Base-by-base conservation (phyloP, 129 eudicot species). In the Apium graveolens region DNA sequence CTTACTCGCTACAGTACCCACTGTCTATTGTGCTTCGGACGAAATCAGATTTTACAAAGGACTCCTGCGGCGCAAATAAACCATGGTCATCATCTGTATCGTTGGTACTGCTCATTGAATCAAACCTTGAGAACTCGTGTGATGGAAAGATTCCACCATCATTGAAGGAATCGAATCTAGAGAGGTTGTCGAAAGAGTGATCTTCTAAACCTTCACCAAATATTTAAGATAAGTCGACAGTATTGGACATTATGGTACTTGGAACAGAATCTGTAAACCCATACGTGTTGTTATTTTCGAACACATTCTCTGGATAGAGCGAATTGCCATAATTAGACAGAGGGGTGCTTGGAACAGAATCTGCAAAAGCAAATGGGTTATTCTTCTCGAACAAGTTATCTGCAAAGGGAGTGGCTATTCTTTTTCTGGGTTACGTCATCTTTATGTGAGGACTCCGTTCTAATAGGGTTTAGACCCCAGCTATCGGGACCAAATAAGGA, bases 291-390 rank as follows among this genome's bases (percentile, higher is more conserved):
- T 80, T 82, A 81, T 78, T 81, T 72, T 80, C 83, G 85, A 89
- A 88, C 76, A 92, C 31, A 62, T 41, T 86, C 46, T 89, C 92
- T 26, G 79, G 83, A 5, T 78, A 75, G 1, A 87, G 89, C n/a
- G 90, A 78, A 75, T 63, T 84, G n/a, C 76, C 75, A 31, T 77
- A 80, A 63, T 82, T 84, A 62, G 78, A 86, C 7, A 82, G 79
- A n/a, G 93, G 97, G 24, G 97, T 89, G 84, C 90, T 87, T 7
- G 97, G 91, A 76, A 91, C 97, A 57, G 96, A 91, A 85, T 91
- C 96, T 5, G 87, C 87, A 38, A 87, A 87, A 21, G 53, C 80
- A 79, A 83, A 81, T 4, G 85, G 70, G 70, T 84, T 86, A 80
- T 87, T 85, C 78, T 83, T 91, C 43, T 72, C 85, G 74, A 66